Evolutionary conservation across 805 yeast species (phyloP).

Genomic region (Maudiozyma saulgeensis): DNA sequence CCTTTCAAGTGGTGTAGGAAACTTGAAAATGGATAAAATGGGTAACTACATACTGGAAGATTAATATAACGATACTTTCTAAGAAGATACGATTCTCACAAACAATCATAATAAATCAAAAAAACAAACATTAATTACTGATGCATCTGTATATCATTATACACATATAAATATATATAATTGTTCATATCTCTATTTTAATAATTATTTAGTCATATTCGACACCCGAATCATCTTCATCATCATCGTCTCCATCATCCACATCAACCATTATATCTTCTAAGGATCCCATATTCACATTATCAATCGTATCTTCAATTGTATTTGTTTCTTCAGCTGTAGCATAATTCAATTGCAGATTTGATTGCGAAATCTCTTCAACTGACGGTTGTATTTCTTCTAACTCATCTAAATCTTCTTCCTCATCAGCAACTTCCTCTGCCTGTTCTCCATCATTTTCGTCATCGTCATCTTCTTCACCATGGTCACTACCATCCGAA

Average conservation of each 20-base stretch:
- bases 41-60: constrained; percentile 70
- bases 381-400: constrained; percentile 26
- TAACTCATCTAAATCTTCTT: constrained; percentile 18
- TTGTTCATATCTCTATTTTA: not conserved
- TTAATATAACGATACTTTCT: not conserved
- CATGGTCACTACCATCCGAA: constrained; percentile 23
- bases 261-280: constrained; percentile 24
- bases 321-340: not conserved
- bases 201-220: constrained; percentile 24
- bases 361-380: not conserved
- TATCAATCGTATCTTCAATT: too few relatives aligned
- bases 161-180: not conserved
- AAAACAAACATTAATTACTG: not conserved
- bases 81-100: too few relatives aligned
- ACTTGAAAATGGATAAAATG: constrained; percentile 69
- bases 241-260: constrained; percentile 22
- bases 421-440: constrained; percentile 23
- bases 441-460: constrained; percentile 15
- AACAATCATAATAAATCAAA: not conserved
- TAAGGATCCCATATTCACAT: constrained; percentile 1
- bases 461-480: constrained; percentile 10
- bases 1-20: constrained; percentile 48
- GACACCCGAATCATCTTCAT: constrained; percentile 31
- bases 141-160: not conserved
- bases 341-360: not conserved